These are phyloP conservation scores for Ophiognomonia clavigignenti-juglandacearum DNA, from an alignment of 2,329 filamentous ascomycete species.

Conservation along the genomic window DNA sequence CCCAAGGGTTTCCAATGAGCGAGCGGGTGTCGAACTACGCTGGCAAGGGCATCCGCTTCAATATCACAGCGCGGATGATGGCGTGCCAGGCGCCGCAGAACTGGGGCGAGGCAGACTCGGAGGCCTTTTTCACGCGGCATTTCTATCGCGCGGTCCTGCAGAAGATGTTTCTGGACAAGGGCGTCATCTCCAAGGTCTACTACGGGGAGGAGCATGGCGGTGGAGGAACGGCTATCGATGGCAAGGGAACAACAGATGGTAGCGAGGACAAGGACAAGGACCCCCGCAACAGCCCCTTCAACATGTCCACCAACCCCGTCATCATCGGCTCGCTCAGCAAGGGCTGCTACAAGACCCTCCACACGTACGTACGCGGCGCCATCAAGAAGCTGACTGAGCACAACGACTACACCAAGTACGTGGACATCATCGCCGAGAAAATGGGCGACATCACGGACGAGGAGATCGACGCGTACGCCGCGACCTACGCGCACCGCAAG, in stretches of 20 bases:
- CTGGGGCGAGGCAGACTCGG: conserved; percentile 78
- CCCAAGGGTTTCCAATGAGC: conserved; percentile 93
- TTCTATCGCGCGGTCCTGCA: conserved; percentile 90
- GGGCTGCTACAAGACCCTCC: conserved; percentile 69
- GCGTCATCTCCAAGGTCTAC: conserved; percentile 61
- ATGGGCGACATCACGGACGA: conserved; percentile 68
- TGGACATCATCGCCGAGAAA: conserved; percentile 57
- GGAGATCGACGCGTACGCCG: conserved; percentile 68
- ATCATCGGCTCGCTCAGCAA: conserved; percentile 85
- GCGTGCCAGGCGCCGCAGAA: conserved; percentile 92
- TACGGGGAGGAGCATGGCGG: conserved; percentile 34
- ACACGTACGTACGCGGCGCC: conserved; percentile 74
- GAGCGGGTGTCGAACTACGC: conserved; percentile 57
- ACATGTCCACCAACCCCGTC: conserved; percentile 67
- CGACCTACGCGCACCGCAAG: conserved; percentile 58
- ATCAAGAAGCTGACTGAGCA: conserved; percentile 65
- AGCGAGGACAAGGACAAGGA: too few species aligned
- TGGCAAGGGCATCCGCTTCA: conserved; percentile 68
- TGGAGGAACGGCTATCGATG: too few species aligned
- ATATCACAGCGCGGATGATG: conserved; percentile 98
- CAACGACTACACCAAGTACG: conserved; percentile 53
- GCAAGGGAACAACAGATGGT: too few species aligned
- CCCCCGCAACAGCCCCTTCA: conserved; percentile 38
- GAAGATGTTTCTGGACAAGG: conserved; percentile 83
- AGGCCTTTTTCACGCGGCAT: conserved; percentile 85